phyloP scores from a whole-genome alignment of 2,329 filamentous ascomycete genomes.

The Daldinia sp. region DNA sequence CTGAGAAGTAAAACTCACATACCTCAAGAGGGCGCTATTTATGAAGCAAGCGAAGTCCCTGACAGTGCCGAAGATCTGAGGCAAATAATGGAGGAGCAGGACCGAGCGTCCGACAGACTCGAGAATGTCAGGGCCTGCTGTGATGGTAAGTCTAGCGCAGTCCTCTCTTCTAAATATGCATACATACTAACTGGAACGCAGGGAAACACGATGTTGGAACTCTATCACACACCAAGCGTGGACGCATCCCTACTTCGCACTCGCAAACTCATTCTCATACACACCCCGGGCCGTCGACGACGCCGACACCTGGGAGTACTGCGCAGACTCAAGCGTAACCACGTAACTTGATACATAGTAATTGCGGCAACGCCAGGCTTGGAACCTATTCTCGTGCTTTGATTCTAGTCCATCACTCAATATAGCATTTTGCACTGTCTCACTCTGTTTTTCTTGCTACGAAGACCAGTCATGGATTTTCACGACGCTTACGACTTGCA shows the following conservation, averaged over 20 bases:
- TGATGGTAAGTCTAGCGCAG: constrained; percentile 76
- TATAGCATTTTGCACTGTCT: constrained; percentile 27
- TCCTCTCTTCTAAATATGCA: not conserved
- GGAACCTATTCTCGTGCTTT: not conserved
- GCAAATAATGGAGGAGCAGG: constrained; percentile 81
- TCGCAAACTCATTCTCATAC: constrained; percentile 49
- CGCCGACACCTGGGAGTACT: constrained; percentile 54
- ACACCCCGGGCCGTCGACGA: constrained; percentile 55
- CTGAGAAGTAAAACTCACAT: constrained; percentile 65
- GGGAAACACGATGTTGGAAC: constrained; percentile 81
- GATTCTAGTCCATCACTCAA: constrained; percentile 42
- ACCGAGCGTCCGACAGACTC: constrained; percentile 80
- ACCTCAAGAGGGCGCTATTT: constrained; percentile 62
- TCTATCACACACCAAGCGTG: constrained; percentile 63
- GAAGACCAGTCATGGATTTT: constrained; percentile 45
- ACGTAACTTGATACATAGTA: constrained; percentile 13
- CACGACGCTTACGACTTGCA: constrained; percentile 46
- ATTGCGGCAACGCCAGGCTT: constrained; percentile 2
- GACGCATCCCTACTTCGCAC: constrained; percentile 54
- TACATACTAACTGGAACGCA: constrained; percentile 51
- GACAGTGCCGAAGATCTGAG: constrained; percentile 88
- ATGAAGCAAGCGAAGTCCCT: constrained; percentile 72
- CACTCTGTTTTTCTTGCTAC: constrained; percentile 39
- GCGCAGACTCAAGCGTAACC: constrained; percentile 53
- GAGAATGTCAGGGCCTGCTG: constrained; percentile 98